phyloP scores from a whole-genome alignment of 768 basidiomycete species.

The Mycena galericulata region DNA sequence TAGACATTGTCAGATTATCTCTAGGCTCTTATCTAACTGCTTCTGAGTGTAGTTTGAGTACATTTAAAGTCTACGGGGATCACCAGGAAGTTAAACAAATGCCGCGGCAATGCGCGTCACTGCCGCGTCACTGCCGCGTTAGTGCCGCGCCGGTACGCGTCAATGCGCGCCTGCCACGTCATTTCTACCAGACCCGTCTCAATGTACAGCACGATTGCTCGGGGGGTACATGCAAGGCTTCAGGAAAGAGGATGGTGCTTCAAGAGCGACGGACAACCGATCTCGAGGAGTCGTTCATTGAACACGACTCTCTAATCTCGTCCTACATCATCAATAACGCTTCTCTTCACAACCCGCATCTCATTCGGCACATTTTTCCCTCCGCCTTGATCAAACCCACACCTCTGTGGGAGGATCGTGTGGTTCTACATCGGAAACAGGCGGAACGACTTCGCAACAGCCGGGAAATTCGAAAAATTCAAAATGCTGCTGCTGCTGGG shows the following conservation, averaged over 20 bases:
- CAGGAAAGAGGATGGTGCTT: constrained; percentile 3
- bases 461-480: neutral
- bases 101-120: too few relatives aligned
- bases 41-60: too few relatives aligned
- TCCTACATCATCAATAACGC: constrained; percentile 6
- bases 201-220: constrained; percentile 11
- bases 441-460: neutral
- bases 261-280: constrained; percentile 2
- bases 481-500: neutral
- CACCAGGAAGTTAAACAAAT: too few relatives aligned
- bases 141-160: too few relatives aligned
- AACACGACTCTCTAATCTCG: constrained; percentile 5
- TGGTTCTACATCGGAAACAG: neutral
- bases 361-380: constrained; percentile 1
- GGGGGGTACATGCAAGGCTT: constrained; percentile 2
- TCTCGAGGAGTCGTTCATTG: constrained; percentile 10
- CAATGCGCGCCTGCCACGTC: too few relatives aligned
- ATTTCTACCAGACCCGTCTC: too few relatives aligned
- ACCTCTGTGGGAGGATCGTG: constrained; percentile 12
- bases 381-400: neutral
- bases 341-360: constrained; percentile 15
- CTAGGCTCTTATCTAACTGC: too few relatives aligned
- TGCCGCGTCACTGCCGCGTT: too few relatives aligned
- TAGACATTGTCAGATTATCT: too few relatives aligned
- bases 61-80: too few relatives aligned